Conservation (phyloP, 129 eudicot species). For the Flaveria trinervia region DNA sequence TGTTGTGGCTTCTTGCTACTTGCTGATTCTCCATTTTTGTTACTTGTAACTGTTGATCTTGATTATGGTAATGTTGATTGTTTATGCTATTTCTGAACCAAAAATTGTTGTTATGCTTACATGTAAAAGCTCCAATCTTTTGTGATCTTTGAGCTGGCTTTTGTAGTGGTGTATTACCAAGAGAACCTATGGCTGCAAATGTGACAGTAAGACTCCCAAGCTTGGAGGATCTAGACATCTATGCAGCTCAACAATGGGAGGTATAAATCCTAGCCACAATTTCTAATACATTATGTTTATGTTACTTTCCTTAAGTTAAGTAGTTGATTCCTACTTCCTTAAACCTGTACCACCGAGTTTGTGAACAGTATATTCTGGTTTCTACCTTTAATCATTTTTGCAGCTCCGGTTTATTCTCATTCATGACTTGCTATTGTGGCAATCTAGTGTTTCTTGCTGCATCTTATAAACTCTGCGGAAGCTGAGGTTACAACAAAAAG, state of each 20-base stretch:
- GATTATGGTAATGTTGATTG: neutral
- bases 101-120: neutral
- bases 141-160: constrained; percentile 34
- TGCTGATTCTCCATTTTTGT: constrained; percentile 9
- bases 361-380: constrained; percentile 28
- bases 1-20: constrained; percentile 14
- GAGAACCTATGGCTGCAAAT: constrained; percentile 80
- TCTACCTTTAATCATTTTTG: constrained; percentile 28
- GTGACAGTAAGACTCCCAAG: constrained; percentile 78
- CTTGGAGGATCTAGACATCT: constrained; percentile 77
- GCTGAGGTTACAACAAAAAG: constrained; percentile 69
- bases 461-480: constrained; percentile 85
- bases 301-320: constrained; percentile 4
- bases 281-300: constrained; percentile 21
- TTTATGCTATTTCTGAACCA: constrained; percentile 2
- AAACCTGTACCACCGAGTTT: constrained; percentile 12
- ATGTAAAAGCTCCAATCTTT: neutral
- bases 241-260: constrained; percentile 93
- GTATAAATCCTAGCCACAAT: constrained; percentile 37
- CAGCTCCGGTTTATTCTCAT: constrained; percentile 40
- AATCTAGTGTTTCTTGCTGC: constrained; percentile 90
- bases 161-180: constrained; percentile 75
- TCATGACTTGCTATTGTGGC: constrained; percentile 46
- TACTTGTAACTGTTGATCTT: constrained; percentile 1
- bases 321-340: constrained; percentile 15